A percentile compares a stretch with the other conserved stretches of the same genome.
Evolutionary conservation across 1,284 basidiomycete genomes (phyloP).

Genomic region (Irpex sp.): DNA sequence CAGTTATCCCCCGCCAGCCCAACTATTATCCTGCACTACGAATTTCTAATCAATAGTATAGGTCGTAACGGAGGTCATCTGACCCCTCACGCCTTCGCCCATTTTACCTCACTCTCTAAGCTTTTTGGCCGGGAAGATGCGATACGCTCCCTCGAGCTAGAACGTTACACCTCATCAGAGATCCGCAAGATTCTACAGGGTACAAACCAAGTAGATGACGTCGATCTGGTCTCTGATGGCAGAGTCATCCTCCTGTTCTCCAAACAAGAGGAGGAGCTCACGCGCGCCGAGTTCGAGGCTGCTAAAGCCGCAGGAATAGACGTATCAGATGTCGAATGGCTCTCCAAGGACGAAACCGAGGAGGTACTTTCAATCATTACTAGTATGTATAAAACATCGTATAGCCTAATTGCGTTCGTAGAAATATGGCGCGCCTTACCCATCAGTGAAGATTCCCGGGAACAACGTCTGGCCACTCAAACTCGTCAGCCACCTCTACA

Average conservation of each 20-base stretch:
- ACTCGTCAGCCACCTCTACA: constrained; percentile 63
- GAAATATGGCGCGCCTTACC: constrained; percentile 53
- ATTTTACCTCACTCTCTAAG: constrained; percentile 37
- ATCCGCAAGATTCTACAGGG: constrained; percentile 49
- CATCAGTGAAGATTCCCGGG: constrained; percentile 46
- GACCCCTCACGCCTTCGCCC: constrained; percentile 46
- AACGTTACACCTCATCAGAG: constrained; percentile 49
- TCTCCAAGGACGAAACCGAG: constrained; percentile 45
- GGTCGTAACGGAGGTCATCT: constrained; percentile 80
- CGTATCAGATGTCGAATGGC: constrained; percentile 41
- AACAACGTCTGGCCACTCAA: constrained; percentile 79
- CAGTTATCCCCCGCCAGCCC: not conserved
- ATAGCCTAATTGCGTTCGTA: constrained; percentile 23
- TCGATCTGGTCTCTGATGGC: constrained; percentile 64
- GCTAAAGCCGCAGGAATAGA: constrained; percentile 53
- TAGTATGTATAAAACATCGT: no score
- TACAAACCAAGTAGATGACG: constrained; percentile 39
- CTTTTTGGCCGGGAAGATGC: constrained; percentile 53
- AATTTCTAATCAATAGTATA: constrained; percentile 20
- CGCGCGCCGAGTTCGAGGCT: constrained; percentile 44
- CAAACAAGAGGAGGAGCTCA: constrained; percentile 35
- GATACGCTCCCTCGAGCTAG: constrained; percentile 49
- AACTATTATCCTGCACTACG: not conserved
- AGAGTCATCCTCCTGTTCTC: constrained; percentile 53
- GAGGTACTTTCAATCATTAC: constrained; percentile 30